Conservation (phyloP, 2,329 filamentous ascomycete genomes). For the Fusarium chlamydosporum region DNA sequence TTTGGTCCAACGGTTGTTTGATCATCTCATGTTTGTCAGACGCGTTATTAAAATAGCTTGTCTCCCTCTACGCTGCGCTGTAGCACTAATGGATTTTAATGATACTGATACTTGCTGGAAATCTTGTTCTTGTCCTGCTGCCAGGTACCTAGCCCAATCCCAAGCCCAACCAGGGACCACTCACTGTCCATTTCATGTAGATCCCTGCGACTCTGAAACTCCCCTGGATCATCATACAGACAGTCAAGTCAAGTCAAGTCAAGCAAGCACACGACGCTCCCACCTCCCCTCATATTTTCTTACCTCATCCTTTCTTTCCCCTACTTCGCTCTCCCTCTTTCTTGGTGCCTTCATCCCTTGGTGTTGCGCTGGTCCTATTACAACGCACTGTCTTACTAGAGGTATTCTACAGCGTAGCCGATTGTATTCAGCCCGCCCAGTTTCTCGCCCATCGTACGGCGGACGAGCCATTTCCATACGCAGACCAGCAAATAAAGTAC, state of each 20-base stretch:
- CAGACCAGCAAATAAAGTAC: slow-evolving; percentile 21
- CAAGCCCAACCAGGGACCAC: slow-evolving; percentile 27
- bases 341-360: slow-evolving; percentile 7
- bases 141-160: slow-evolving; percentile 19
- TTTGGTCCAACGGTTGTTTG: slow-evolving; percentile 5
- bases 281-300: slow-evolving; percentile 26
- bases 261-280: slow-evolving; percentile 27
- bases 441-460: slow-evolving; percentile 12
- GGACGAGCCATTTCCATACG: slow-evolving; percentile 16
- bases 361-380: slow-evolving; percentile 20
- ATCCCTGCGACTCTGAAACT: slow-evolving; percentile 52
- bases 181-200: slow-evolving; percentile 42
- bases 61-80: background rate
- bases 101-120: slow-evolving; percentile 26
- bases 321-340: slow-evolving; percentile 24
- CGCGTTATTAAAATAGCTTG: slow-evolving; percentile 20
- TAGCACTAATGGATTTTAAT: slow-evolving; percentile 1
- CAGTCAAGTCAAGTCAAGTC: slow-evolving; percentile 13
- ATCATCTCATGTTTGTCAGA: slow-evolving; percentile 23
- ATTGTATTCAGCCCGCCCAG: background rate
- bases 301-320: slow-evolving; percentile 29
- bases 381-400: slow-evolving; percentile 10
- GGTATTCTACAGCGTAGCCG: slow-evolving; percentile 3
- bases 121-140: slow-evolving; percentile 24
- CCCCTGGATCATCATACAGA: slow-evolving; percentile 45